Evolutionary conservation across 768 basidiomycete species (phyloP).

Genomic region (Termitomyces sp.): DNA sequence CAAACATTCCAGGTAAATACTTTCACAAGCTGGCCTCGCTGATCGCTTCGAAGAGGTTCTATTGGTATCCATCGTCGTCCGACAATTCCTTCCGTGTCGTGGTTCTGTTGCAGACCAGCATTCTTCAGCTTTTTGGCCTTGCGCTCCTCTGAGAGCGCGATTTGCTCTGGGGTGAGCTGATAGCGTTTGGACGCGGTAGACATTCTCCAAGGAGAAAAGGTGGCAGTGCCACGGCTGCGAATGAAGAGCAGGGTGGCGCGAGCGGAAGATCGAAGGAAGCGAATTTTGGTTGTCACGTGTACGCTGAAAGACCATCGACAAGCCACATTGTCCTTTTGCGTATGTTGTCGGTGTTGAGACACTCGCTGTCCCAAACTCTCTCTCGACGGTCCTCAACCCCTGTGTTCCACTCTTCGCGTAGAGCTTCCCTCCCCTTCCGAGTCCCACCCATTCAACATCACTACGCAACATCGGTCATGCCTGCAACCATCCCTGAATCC

Average conservation of each 20-base stretch:
- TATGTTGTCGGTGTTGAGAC: constrained; percentile 10
- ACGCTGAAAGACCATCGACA: neutral
- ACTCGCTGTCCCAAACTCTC: constrained; percentile 10
- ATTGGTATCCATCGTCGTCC: constrained; percentile 37
- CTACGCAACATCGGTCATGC: constrained; percentile 22
- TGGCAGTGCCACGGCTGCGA: constrained; percentile 4
- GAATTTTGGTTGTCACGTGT: neutral
- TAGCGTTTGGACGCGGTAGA: constrained; percentile 10
- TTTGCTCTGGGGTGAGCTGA: constrained; percentile 45
- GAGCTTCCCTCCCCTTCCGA: constrained; percentile 5
- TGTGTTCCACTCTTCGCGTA: neutral
- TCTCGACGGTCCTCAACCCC: constrained; percentile 5
- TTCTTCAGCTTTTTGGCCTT: constrained; percentile 33
- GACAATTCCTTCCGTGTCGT: constrained; percentile 22
- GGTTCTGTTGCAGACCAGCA: constrained; percentile 7
- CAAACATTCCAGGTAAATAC: constrained; percentile 84
- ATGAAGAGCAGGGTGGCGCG: constrained; percentile 3
- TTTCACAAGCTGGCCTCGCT: constrained; percentile 34
- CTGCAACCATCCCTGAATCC: constrained; percentile 24
- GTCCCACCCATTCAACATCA: constrained; percentile 3
- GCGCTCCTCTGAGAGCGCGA: constrained; percentile 49
- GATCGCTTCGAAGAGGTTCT: constrained; percentile 14
- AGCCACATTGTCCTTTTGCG: constrained; percentile 8
- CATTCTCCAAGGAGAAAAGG: constrained; percentile 8
- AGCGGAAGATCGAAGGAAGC: neutral